Evolutionary conservation across 78 protist genomes (phyloP).

Genomic region (slime mould (Dictyostelium discoideum)): DNA sequence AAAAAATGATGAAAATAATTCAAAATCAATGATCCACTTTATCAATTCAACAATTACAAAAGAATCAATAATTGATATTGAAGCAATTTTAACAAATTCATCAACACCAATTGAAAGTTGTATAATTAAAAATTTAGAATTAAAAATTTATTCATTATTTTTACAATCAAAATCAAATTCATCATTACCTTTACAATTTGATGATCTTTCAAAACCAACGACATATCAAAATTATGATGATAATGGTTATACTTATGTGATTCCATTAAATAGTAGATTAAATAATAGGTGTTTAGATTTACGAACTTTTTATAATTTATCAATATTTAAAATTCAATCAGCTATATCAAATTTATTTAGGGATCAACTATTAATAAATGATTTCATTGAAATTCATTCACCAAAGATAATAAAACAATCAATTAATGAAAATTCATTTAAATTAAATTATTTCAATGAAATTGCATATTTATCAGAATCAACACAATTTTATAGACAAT

Average conservation of each 20-base stretch:
- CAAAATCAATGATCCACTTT: constrained; percentile 85
- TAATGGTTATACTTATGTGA: constrained; percentile 22
- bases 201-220: constrained; percentile 84
- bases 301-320: constrained; percentile 92
- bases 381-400: constrained; percentile 97
- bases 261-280: constrained; percentile 87
- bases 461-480: constrained; percentile 96
- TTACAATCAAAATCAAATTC: constrained; percentile 26
- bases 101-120: constrained; percentile 57
- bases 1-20: background rate
- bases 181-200: constrained; percentile 86
- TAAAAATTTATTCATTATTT: constrained; percentile 77
- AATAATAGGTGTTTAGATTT: constrained; percentile 94
- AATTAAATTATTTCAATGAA: constrained; percentile 92
- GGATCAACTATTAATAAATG: constrained; percentile 57
- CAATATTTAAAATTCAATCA: constrained; percentile 92
- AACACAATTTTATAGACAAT: constrained; percentile 99
- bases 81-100: constrained; percentile 68
- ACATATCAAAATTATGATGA: background rate
- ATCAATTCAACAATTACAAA: constrained; percentile 45
- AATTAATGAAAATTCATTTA: constrained; percentile 97
- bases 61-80: constrained; percentile 94
- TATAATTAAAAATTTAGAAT: constrained; percentile 90
- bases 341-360: constrained; percentile 86
- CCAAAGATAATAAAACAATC: constrained; percentile 96